Conservation (phyloP, 1,139 yeast species). For the Blastobotrys buckinghamii region DNA sequence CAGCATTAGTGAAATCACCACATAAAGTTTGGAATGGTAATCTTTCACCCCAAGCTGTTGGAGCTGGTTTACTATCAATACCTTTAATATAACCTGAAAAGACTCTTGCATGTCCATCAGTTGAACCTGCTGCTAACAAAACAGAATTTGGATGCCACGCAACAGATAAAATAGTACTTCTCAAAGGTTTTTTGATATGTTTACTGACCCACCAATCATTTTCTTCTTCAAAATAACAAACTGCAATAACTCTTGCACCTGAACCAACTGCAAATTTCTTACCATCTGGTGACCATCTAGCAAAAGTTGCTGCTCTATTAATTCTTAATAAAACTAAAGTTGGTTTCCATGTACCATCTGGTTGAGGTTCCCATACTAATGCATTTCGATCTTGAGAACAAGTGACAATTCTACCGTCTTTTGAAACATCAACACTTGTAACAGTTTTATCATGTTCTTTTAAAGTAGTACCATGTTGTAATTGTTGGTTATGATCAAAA, state of each 20-base stretch:
- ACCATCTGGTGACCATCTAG: conserved; percentile 92
- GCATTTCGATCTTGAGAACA: conserved; percentile 99
- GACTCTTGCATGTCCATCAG: conserved; percentile 92
- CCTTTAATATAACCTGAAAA: conserved; percentile 92
- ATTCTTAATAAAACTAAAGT: conserved; percentile 89
- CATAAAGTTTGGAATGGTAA: conserved; percentile 93
- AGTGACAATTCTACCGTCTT: conserved; percentile 86
- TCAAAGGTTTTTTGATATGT: conserved; percentile 87
- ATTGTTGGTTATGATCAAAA: conserved; percentile 41
- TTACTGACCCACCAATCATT: conserved; percentile 99
- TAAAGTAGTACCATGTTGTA: conserved; percentile 53
- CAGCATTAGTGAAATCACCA: conserved; percentile 70
- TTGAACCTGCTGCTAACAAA: conserved; percentile 82
- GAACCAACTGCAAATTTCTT: conserved; percentile 95
- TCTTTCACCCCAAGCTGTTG: conserved; percentile 89
- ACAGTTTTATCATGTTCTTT: conserved; percentile 90
- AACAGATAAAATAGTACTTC: conserved; percentile 76
- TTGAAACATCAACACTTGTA: conserved; percentile 88
- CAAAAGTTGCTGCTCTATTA: conserved; percentile 90
- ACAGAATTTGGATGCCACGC: conserved; percentile 97
- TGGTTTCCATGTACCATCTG: conserved; percentile 64
- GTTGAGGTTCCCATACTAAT: conserved; percentile 82
- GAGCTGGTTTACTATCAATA: conserved; percentile 73
- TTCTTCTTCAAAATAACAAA: conserved; percentile 92
- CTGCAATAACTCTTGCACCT: conserved; percentile 88